phyloP scores from a whole-genome alignment of 371 early-diverging fungal species.

The Apophysomyces variabilis region DNA sequence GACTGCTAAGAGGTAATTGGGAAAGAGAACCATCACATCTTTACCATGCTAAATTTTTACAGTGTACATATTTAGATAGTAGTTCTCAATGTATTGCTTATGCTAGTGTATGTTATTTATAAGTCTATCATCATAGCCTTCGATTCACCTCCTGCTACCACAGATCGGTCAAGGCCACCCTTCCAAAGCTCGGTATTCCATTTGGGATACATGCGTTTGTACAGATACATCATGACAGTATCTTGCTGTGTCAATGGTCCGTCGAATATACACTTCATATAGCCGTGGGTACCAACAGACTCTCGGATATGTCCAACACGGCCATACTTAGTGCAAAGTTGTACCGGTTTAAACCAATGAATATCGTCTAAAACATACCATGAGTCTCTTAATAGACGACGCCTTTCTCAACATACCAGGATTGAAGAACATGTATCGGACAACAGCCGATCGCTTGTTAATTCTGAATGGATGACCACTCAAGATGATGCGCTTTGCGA shows the following conservation, averaged over 20 bases:
- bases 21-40: neutral
- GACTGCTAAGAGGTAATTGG: no score
- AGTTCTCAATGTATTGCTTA: neutral
- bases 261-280: slow-evolving; percentile 96
- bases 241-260: slow-evolving; percentile 91
- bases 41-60: neutral
- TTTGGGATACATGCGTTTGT: slow-evolving; percentile 96
- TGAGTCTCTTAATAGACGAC: neutral
- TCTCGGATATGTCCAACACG: slow-evolving; percentile 92
- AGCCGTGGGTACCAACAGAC: slow-evolving; percentile 95
- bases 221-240: slow-evolving; percentile 92
- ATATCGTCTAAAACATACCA: slow-evolving; percentile 68
- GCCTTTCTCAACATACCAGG: slow-evolving; percentile 35
- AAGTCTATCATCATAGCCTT: slow-evolving; percentile 13
- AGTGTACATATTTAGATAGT: neutral
- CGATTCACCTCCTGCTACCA: slow-evolving; percentile 4
- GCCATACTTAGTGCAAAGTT: slow-evolving; percentile 89
- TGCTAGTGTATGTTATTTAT: neutral
- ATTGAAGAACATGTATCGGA: slow-evolving; percentile 97
- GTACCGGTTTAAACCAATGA: slow-evolving; percentile 93
- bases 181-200: slow-evolving; percentile 69
- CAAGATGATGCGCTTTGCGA: slow-evolving; percentile 93
- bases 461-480: slow-evolving; percentile 96
- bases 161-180: slow-evolving; percentile 33
- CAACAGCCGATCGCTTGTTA: slow-evolving; percentile 89